phyloP scores from a whole-genome alignment of 768 basidiomycete genomes.

The Dioszegia crocea region DNA sequence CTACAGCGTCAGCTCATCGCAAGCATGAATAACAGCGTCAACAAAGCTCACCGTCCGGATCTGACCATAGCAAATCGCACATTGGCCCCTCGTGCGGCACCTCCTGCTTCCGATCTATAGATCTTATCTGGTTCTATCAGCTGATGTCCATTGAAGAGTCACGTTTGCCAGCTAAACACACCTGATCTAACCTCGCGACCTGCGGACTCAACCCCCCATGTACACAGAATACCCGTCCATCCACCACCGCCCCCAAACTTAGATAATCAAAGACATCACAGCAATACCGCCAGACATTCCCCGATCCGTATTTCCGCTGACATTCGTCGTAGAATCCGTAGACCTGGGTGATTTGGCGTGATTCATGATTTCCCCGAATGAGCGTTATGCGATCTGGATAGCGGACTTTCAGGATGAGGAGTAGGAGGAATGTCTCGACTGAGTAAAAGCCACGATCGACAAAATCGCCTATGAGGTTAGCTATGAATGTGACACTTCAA shows the following conservation, averaged over 20 bases:
- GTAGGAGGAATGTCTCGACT: conserved; percentile 84
- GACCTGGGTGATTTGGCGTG: conserved; percentile 91
- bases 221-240: conserved; percentile 93
- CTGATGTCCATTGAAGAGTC: too few species aligned
- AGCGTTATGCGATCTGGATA: conserved; percentile 91
- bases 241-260: conserved; percentile 89
- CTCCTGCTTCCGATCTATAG: conserved; percentile 92
- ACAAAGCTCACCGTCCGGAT: conserved; percentile 76
- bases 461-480: conserved; percentile 73
- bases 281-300: conserved; percentile 96
- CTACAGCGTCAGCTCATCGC: conserved; percentile 74
- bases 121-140: conserved; percentile 63
- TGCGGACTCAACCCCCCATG: conserved; percentile 94
- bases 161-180: conserved; percentile 53
- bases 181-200: conserved; percentile 81
- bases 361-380: conserved; percentile 92
- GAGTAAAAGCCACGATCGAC: conserved; percentile 96
- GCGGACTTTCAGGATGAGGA: conserved; percentile 87
- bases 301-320: conserved; percentile 87
- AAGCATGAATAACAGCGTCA: conserved; percentile 29
- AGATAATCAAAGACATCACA: conserved; percentile 98
- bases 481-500: too few species aligned
- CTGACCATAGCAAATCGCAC: conserved; percentile 99
- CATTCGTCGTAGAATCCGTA: conserved; percentile 72
- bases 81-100: conserved; percentile 98